A percentile compares a stretch with the other conserved stretches of the same genome.
phyloP scores from a whole-genome alignment of 306 rosid genomes.

The Quercus aquifolioides region DNA sequence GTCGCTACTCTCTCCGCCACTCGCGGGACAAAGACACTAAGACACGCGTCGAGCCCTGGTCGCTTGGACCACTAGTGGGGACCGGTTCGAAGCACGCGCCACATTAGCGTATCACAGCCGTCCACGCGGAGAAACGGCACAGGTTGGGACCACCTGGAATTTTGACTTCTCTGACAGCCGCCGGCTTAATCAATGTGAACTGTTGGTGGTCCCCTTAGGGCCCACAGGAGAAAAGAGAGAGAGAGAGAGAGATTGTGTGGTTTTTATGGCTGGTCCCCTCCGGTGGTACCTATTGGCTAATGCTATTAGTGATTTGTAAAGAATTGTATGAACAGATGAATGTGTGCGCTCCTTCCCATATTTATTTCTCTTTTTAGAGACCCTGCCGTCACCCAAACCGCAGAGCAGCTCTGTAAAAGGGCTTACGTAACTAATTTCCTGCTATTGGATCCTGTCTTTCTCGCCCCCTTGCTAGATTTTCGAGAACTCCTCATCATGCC shows the following conservation, averaged over 20 bases:
- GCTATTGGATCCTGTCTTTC: too few relatives aligned
- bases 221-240: constrained; percentile 3
- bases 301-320: too few relatives aligned
- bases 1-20: constrained; percentile 38
- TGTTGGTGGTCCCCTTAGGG: constrained; percentile 38
- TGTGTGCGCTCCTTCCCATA: too few relatives aligned
- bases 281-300: too few relatives aligned
- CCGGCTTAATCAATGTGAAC: constrained; percentile 56
- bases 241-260: not conserved
- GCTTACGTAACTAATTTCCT: too few relatives aligned
- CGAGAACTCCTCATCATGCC: too few relatives aligned
- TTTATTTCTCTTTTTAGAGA: too few relatives aligned
- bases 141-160: constrained; percentile 40
- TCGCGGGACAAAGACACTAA: constrained; percentile 37
- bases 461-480: too few relatives aligned
- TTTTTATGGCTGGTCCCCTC: constrained; percentile 5
- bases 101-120: constrained; percentile 6
- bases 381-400: too few relatives aligned
- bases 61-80: constrained; percentile 55
- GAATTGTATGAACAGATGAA: too few relatives aligned
- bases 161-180: constrained; percentile 61
- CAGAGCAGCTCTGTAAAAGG: too few relatives aligned
- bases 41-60: constrained; percentile 39
- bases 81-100: constrained; percentile 52
- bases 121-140: constrained; percentile 28